Conservation (phyloP, 495 filamentous ascomycete species). For the Hapsidospora chrysogenum region DNA sequence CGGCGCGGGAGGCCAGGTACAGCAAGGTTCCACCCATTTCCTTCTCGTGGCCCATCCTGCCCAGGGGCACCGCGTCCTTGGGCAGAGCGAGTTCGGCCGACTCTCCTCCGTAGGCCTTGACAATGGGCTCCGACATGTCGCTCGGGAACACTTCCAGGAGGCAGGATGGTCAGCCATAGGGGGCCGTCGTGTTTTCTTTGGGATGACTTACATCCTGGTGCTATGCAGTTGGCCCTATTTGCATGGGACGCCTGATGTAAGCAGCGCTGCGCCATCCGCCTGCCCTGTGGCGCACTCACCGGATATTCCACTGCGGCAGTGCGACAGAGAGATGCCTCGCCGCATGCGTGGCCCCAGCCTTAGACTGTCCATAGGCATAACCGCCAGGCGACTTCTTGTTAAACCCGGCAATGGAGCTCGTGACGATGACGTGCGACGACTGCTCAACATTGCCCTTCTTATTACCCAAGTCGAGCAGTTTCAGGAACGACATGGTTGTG, state of each 20-base stretch:
- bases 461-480: slow-evolving; percentile 46
- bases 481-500: slow-evolving; percentile 45
- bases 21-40: slow-evolving; percentile 48
- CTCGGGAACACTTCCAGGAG: slow-evolving; percentile 36
- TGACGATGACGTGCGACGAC: slow-evolving; percentile 45
- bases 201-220: slow-evolving; percentile 41
- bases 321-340: slow-evolving; percentile 41
- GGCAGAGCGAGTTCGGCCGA: slow-evolving; percentile 9
- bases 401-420: slow-evolving; percentile 44
- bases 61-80: slow-evolving; percentile 12
- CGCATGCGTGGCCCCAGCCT: slow-evolving; percentile 45
- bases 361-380: slow-evolving; percentile 43
- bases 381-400: slow-evolving; percentile 37
- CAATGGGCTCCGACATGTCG: slow-evolving; percentile 41
- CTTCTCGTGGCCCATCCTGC: slow-evolving; percentile 15
- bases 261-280: slow-evolving; percentile 24
- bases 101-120: slow-evolving; percentile 15
- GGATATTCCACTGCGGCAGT: slow-evolving; percentile 40
- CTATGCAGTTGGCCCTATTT: slow-evolving; percentile 43
- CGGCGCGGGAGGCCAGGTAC: slow-evolving; percentile 44
- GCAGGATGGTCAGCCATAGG: not conserved
- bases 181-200: not conserved
- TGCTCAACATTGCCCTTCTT: slow-evolving; percentile 30
- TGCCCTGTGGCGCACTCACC: slow-evolving; percentile 13
- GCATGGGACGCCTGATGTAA: no score